Base-by-base conservation (phyloP, 31 red algal species). In the Porphyra umbilicalis region DNA sequence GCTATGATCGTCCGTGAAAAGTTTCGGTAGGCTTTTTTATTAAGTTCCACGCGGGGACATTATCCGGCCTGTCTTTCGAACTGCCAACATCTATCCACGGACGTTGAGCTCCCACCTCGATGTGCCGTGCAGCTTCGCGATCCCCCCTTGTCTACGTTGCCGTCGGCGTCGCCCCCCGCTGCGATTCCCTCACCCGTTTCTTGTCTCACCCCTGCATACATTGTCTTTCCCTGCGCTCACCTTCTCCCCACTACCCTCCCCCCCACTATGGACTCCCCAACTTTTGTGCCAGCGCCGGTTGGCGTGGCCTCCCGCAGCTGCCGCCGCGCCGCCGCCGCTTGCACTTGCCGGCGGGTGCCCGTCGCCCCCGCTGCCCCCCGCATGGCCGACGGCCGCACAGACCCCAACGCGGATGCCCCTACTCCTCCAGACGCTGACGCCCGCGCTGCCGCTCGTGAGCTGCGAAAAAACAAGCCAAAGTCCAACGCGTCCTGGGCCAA, bases 401-500 rank as follows among this genome's bases (percentile, higher is more conserved):
- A 29, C 20, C 57, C 57, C 57, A 29, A n/a, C 11, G 25, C 57
- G 57, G 57, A 71, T 29, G 16, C 57, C 20, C 25, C 57, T 29
- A 0, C 57, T 6, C 57, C 57, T 25, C 57, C 4, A 0, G 18
- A 29, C 57, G 57, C 57, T 2, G 57, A 18, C 6, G 10, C 57
- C 11, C 57, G 57, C 57, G 11, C 7, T 4, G 57, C 57, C 25
- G 57, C 57, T 0, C 57, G 57, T 4, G 57, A 71, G 57, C 57
- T 18, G 57, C 57, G 57, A 29, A 13, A 29, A 4, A 71, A 71
- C 0, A 29, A 18, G 25, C 57, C 57, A 2, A 29, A n/a, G 0
- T 83, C 81, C n/a, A 39, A 68, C 29, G 94, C 94, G 5, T 68
- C 89, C 37, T 96, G 90, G 86, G 83, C 80, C 32, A 88, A 96